A percentile compares a stretch with the other conserved stretches of the same genome.
Conservation (phyloP, 176 grass and related monocot species). For the Olyra latifolia region DNA sequence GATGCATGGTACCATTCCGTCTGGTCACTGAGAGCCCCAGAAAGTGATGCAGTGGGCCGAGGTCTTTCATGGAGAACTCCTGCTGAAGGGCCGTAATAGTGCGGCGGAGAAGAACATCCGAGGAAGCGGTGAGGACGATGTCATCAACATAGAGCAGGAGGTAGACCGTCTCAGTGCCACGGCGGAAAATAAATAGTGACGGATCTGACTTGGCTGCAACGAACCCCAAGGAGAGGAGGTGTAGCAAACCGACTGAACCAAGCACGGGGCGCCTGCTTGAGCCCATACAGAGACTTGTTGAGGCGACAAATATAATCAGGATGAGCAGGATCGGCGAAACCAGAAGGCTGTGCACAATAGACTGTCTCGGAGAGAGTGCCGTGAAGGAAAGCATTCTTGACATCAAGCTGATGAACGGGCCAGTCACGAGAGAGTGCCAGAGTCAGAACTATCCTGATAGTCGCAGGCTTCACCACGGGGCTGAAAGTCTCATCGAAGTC, state of each 20-base stretch:
- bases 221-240: neutral
- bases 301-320: neutral
- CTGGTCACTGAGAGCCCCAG: neutral
- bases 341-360: neutral
- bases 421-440: neutral
- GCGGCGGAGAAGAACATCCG: neutral
- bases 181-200: neutral
- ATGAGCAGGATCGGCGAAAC: neutral
- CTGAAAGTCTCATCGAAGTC: constrained; percentile 4
- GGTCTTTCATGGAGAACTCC: constrained; percentile 7
- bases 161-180: neutral
- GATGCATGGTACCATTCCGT: neutral
- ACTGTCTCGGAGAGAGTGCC: too few species aligned
- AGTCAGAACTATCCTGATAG: neutral
- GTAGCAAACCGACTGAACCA: neutral
- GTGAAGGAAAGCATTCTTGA: too few species aligned
- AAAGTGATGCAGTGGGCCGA: neutral
- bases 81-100: neutral
- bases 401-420: too few species aligned
- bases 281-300: neutral
- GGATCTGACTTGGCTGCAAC: neutral
- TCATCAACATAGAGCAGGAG: neutral
- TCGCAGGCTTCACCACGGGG: neutral
- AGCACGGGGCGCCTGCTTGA: neutral
- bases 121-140: neutral